Conservation (phyloP, 2,329 filamentous ascomycete species). For the Scopulariopsis brevicaulis region DNA sequence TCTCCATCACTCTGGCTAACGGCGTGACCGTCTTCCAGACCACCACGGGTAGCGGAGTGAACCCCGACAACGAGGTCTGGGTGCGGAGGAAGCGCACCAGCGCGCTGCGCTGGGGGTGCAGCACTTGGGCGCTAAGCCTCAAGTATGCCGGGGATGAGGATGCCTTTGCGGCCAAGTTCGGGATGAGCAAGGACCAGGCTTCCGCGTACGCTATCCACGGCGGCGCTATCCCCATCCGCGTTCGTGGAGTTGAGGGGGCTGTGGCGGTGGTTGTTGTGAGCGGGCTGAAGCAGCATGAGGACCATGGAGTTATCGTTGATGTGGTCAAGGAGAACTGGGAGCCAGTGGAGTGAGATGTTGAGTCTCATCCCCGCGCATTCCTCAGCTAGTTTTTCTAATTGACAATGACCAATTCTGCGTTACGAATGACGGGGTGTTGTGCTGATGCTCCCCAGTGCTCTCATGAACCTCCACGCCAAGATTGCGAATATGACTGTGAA, state of each 20-base stretch:
- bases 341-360: neutral
- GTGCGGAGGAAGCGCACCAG: conserved; percentile 60
- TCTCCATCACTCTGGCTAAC: conserved; percentile 53
- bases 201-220: conserved; percentile 67
- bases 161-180: conserved; percentile 54
- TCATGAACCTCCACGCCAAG: too few species aligned
- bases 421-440: too few species aligned
- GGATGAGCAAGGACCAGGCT: conserved; percentile 41
- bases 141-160: conserved; percentile 55
- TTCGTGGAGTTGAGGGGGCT: conserved; percentile 62
- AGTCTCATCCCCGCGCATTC: too few species aligned
- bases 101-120: conserved; percentile 58
- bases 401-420: too few species aligned
- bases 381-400: neutral
- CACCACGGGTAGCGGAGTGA: conserved; percentile 52
- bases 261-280: conserved; percentile 67
- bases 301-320: conserved; percentile 67
- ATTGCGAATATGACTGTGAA: too few species aligned
- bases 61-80: conserved; percentile 63
- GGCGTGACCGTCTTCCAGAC: conserved; percentile 59
- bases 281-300: conserved; percentile 65
- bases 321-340: conserved; percentile 44
- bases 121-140: conserved; percentile 60
- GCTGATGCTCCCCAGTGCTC: too few species aligned
- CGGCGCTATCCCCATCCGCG: conserved; percentile 61